These are phyloP conservation scores for Wickerhamomyces sp. DNA, from an alignment of 1,139 yeast species.

Conservation along the genomic window DNA sequence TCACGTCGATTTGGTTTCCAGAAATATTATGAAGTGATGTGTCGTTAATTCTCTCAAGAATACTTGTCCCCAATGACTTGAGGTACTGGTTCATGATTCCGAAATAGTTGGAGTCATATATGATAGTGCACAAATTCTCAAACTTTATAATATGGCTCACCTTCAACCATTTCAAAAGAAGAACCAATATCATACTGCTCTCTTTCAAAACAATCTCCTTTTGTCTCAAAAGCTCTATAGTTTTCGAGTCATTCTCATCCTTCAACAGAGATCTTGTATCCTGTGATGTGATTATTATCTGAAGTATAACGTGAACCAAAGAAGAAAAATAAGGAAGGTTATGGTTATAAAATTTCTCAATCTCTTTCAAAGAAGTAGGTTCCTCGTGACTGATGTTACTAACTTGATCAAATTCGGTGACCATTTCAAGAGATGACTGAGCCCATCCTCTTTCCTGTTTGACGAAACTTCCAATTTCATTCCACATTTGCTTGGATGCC, in stretches of 20 bases:
- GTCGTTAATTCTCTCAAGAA: conserved; percentile 36
- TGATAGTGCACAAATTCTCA: conserved; percentile 65
- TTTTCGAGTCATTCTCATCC: conserved; percentile 15
- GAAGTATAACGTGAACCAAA: conserved; percentile 57
- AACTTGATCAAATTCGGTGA: conserved; percentile 11
- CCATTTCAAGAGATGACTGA: conserved; percentile 20
- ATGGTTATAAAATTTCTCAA: conserved; percentile 54
- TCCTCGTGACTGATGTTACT: conserved; percentile 26
- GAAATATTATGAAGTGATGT: conserved; percentile 27
- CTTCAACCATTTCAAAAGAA: conserved; percentile 74
- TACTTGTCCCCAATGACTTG: conserved; percentile 29
- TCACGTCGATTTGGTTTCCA: conserved; percentile 21
- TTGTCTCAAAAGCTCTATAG: conserved; percentile 49
- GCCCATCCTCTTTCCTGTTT: conserved; percentile 70
- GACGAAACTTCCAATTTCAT: conserved; percentile 66
- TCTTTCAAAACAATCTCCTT: conserved; percentile 67
- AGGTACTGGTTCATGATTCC: conserved; percentile 36
- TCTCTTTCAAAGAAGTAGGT: conserved; percentile 44
- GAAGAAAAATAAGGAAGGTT: conserved; percentile 56
- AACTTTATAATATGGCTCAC: conserved; percentile 70
- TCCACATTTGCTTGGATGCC: conserved; percentile 64
- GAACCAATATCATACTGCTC: conserved; percentile 46
- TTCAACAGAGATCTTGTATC: conserved; percentile 25
- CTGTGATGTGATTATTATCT: conserved; percentile 49
- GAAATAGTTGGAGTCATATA: conserved; percentile 70